Evolutionary conservation across 1,284 basidiomycete genomes (phyloP).

Genomic region (Chondrostereum purpureum): DNA sequence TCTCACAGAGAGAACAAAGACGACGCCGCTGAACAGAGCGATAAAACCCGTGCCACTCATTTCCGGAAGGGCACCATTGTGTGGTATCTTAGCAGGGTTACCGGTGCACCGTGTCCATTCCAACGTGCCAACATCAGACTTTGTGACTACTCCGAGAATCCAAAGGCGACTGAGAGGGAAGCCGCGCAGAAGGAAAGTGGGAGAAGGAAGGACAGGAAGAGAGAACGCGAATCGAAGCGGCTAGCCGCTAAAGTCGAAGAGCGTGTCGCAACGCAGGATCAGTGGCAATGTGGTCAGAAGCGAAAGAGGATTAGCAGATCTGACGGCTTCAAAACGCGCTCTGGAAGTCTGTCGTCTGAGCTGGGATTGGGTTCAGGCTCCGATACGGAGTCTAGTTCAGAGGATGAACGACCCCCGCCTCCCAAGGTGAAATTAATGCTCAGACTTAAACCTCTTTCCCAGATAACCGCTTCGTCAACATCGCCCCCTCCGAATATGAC

Average conservation of each 20-base stretch:
- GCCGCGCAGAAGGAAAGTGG: slow-evolving; percentile 26
- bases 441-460: slow-evolving; percentile 45
- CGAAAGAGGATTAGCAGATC: slow-evolving; percentile 48
- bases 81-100: slow-evolving; percentile 70
- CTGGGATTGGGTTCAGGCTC: slow-evolving; percentile 5
- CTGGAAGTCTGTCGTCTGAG: not conserved
- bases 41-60: slow-evolving; percentile 46
- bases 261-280: slow-evolving; percentile 4
- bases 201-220: slow-evolving; percentile 33
- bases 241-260: slow-evolving; percentile 4
- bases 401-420: slow-evolving; percentile 41
- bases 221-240: slow-evolving; percentile 20
- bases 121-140: slow-evolving; percentile 61
- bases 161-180: slow-evolving; percentile 29
- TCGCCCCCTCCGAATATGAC: slow-evolving; percentile 12
- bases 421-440: slow-evolving; percentile 64
- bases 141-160: slow-evolving; percentile 50
- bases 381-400: slow-evolving; percentile 37
- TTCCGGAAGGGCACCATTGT: slow-evolving; percentile 72
- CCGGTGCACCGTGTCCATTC: slow-evolving; percentile 70
- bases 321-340: slow-evolving; percentile 9
- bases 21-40: slow-evolving; percentile 27
- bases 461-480: slow-evolving; percentile 22
- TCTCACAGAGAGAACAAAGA: slow-evolving; percentile 11
- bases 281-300: slow-evolving; percentile 56